Evolutionary conservation across 177 flowering plant genomes (phyloP), one percentile per base, ranked within the genome.

Genomic region (Telopea speciosissima): DNA sequence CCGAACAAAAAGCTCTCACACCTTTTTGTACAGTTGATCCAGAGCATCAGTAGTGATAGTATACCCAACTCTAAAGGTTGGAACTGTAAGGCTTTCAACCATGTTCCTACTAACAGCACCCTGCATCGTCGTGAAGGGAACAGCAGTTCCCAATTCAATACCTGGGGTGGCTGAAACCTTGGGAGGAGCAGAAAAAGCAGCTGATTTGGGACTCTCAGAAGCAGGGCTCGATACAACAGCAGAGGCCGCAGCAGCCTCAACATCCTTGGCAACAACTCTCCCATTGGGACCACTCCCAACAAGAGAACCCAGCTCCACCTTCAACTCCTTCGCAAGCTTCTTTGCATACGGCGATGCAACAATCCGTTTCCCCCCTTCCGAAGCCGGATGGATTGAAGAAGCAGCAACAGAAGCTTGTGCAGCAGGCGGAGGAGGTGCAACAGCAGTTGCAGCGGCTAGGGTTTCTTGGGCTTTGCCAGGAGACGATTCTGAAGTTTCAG

Each of bases 261-360:
- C 96, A 82, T 93, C 98, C 82, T 90, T 91, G 17, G 96, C 98
- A 62, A 90, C 92, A 81, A 93, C 85, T 72, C 99, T 85, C 54
- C 99, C 98, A 78, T 73, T 74, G 1, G 97, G 97, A 24, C 99
- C 99, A 75, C 80, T 89, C 63, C 99, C 97, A 1, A 80, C 80
- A 33, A 93, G 72, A 7, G 66, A 73, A 69, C 73, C 81, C 85
- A 95, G 78, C 67, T 92, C 97, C 76, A 95, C 90, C 73, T 86
- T 88, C 83, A 89, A 74, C 17, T 95, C 97, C 84, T 87, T 91
- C 5, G 96, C 96, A 44, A 91, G 78, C 78, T 94, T 92, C 90
- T 95, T 95, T 28, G 99, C 99, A 76, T 91, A 93, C 0, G 98
- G 99, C 42, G 98, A 89, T 3, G 96, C 98, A 72, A 93, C 93